A percentile compares a stretch with the other conserved stretches of the same genome.
Evolutionary conservation across 441 rosid genomes (phyloP).

Genomic region (Metrosideros polymorpha): DNA sequence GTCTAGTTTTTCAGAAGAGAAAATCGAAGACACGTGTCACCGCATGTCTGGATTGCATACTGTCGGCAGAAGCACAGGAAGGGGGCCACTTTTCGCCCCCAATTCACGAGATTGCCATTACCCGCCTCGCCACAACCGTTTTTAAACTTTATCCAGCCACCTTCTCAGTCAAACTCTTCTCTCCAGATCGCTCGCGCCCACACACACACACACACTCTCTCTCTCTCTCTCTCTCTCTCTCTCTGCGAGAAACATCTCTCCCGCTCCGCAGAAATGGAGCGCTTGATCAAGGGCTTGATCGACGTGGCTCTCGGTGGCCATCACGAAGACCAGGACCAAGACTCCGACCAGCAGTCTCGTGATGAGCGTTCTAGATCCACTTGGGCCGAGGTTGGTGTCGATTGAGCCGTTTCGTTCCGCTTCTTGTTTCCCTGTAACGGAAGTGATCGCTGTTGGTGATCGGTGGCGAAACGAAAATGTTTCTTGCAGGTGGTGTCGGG

Average conservation of each 20-base stretch:
- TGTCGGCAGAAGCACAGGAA: neutral
- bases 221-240: neutral
- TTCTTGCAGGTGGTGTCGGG: slow-evolving; percentile 47
- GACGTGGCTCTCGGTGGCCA: slow-evolving; percentile 52
- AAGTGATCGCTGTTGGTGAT: neutral
- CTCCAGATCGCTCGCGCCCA: neutral
- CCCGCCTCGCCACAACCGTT: slow-evolving; percentile 10
- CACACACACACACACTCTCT: neutral
- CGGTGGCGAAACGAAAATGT: neutral
- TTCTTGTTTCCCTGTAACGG: neutral
- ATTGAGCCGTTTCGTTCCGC: neutral
- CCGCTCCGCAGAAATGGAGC: slow-evolving; percentile 38
- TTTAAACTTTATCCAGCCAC: slow-evolving; percentile 17
- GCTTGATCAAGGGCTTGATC: slow-evolving; percentile 57
- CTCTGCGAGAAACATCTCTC: neutral
- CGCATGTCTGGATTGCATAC: no score
- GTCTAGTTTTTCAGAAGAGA: neutral
- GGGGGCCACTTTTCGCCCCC: neutral
- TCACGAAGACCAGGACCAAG: neutral
- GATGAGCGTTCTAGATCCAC: slow-evolving; percentile 63
- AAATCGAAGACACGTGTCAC: neutral
- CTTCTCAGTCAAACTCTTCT: neutral
- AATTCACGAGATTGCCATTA: slow-evolving; percentile 12
- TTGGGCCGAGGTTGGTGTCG: slow-evolving; percentile 58
- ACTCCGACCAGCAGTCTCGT: slow-evolving; percentile 1